Base-by-base conservation (phyloP, 2,329 filamentous ascomycete species). In the Drechslerella dactyloides region DNA sequence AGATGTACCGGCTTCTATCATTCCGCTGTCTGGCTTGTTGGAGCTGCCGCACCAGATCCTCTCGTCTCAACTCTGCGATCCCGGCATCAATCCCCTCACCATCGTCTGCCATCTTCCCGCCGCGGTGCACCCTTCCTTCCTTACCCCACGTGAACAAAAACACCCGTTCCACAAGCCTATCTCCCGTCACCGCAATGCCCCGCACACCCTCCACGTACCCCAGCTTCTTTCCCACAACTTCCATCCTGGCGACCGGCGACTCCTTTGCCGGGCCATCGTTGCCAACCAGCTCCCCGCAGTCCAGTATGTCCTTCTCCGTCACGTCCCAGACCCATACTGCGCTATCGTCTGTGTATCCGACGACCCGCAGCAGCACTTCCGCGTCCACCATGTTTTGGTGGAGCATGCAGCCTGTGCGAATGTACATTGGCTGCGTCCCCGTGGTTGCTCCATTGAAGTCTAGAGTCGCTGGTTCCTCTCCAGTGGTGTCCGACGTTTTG, bases 251-350 rank as follows among this genome's bases (percentile, higher is more conserved):
- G 1, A 15, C 17, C 15, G 51, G 42, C 10, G 37, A 57, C 21
- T 6, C 17, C 7, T 63, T 11, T 1, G 11, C 42, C 23, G 44
- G 40, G 2, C n/a, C 52, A 2, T 17, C 3, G 2, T 6, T 8
- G 7, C 33, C 50, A 19, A 19, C 51, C 4, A 27, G 56, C 15
- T 50, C 48, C 1, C 24, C 59, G n/a, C 59, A 58, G 33, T 64
- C 50, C 19, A 70, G 21, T 11, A 70, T 50, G 24, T 63, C 11
- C n/a, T 60, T 70, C 55, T 70, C 66, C n/a, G 10, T 60, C 10
- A 70, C 27, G 19, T 70, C 66, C 66, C 66, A 70, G 2, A 70
- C 50, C 66, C 66, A 70, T 21, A 70, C 48, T 4, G 66, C 59
- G n/a, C 54, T 55, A 13, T 64, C 42, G 5, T 64, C 59, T 0